phyloP scores from a whole-genome alignment of 2,329 filamentous ascomycete species.

The Taxawa tesnikishii region DNA sequence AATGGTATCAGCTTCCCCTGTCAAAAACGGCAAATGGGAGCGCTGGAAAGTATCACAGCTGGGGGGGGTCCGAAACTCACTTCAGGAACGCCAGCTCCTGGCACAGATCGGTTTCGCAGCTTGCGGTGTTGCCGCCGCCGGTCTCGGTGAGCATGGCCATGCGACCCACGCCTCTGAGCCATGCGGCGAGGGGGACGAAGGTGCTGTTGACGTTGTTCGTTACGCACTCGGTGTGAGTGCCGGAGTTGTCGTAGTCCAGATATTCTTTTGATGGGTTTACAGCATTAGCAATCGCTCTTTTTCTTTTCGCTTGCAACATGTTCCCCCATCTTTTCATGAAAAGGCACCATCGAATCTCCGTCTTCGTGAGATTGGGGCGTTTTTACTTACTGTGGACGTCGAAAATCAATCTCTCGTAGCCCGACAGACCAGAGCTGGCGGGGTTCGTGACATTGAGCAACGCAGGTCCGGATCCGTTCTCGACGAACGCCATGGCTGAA shows the following conservation, averaged over 20 bases:
- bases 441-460: conserved; percentile 1
- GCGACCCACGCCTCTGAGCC: conserved; percentile 22
- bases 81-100: conserved; percentile 16
- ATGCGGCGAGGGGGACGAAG: conserved; percentile 22
- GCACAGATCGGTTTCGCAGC: conserved; percentile 21
- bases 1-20: no score
- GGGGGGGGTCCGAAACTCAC: background rate
- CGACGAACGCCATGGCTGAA: background rate
- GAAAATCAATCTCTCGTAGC: conserved; percentile 19
- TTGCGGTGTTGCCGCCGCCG: conserved; percentile 23
- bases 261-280: no score
- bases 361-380: no score
- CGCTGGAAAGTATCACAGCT: background rate
- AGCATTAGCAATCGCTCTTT: no score
- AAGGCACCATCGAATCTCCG: no score
- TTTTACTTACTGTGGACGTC: conserved; percentile 29
- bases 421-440: background rate
- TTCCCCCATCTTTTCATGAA: no score
- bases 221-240: conserved; percentile 21
- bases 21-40: background rate
- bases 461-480: conserved; percentile 1
- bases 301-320: no score
- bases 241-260: conserved; percentile 25
- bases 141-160: conserved; percentile 27
- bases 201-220: conserved; percentile 20